Evolutionary conservation across 495 filamentous ascomycete species (phyloP), one percentile per base, ranked within the genome.

Genomic region (Penicillium maclennaniae): DNA sequence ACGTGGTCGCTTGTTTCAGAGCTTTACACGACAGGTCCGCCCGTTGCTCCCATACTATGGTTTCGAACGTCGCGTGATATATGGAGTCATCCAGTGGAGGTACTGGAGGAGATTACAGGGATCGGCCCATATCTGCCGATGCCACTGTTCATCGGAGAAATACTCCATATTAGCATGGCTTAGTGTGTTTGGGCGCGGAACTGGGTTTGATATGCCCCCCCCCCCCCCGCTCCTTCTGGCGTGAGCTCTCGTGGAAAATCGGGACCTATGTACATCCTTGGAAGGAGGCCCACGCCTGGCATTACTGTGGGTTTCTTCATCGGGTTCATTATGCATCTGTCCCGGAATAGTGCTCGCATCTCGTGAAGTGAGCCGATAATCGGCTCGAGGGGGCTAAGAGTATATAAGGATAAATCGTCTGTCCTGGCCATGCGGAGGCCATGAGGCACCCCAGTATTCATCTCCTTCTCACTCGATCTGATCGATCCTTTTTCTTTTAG

Each of bases 31-130:
- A 23, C 23, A 23, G 23, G 23, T 23, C 2, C 23, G 23, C n/a
- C n/a, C 19, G 9, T 25, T 41, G 23, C 16, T n/a, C 31, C n/a
- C 34, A 19, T 1, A n/a, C 37, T 6, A 45, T 17, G 49, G 25
- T 19, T 28, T 23, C 27, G 38, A 43, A 43, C 34, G 39, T 34
- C 42, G 12, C 42, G 43, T 47, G 42, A 39, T 41, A 53, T 46
- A 3, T 31, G 25, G 26, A 12, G 19, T 23, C 51, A 19, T 14
- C 21, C 38, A 27, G 47, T 12, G 51, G 49, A 45, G 46, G 49
- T 31, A 37, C n/a, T 42, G 45, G 45, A 47, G 61, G 61, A 61
- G 46, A 65, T 62, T 63, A 46, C 54, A 63, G 38, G 58, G 58
- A 63, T 63, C 63, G 63, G 57, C 52, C 57, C 54, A 63, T 45